Base-by-base conservation (phyloP, 2,329 filamentous ascomycete genomes). In the Fusarium continuum region DNA sequence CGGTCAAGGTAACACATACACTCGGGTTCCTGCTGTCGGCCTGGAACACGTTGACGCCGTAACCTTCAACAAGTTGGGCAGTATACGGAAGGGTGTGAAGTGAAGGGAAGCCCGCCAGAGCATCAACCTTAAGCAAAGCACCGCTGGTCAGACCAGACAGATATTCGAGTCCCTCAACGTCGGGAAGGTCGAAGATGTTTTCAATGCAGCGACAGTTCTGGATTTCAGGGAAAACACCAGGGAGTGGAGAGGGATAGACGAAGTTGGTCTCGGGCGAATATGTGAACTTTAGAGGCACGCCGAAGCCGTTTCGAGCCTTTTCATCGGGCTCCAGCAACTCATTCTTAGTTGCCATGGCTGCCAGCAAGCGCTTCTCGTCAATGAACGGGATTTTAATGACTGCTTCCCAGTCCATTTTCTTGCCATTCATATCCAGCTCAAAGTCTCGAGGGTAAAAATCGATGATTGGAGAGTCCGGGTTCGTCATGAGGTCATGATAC, bases 331-430 rank as follows among this genome's bases (percentile, higher is more conserved):
- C 87, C n/a, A 99, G 82, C 3, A 91, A 78, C 35, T 88, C 81
- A 64, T 98, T 93, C 74, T 90, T 93, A 7, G 93, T 88, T 14
- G 84, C 89, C 91, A 99, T 97, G 8, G 94, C 95, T 31, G 82
- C 79, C 51, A 99, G 82, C 3, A 99, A 81, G 22, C 95, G 87
- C 70, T 90, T 87, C 75, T 99, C 94, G 55, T 99, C 92, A 64
- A 99, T 99, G 77, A 99, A 99, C 0, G 95, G 95, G 72, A 99
- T 99, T 77, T 98, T 99, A 65, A 99, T 93, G 31, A 99, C 94
- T 23, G 95, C 95, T 75, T 99, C 95, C 95, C 95, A 99, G 64
- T 99, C 96, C 91, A 97, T 96, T 80, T 97, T 99, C 82, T 99
- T 99, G 57, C 95, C 96, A 70, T 99, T 98, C 95, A 99, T 98